A percentile compares a stretch with the other conserved stretches of the same genome.
These are phyloP conservation scores for Xylaria sp. DNA, from an alignment of 495 filamentous ascomycete genomes.

Conservation along the genomic window DNA sequence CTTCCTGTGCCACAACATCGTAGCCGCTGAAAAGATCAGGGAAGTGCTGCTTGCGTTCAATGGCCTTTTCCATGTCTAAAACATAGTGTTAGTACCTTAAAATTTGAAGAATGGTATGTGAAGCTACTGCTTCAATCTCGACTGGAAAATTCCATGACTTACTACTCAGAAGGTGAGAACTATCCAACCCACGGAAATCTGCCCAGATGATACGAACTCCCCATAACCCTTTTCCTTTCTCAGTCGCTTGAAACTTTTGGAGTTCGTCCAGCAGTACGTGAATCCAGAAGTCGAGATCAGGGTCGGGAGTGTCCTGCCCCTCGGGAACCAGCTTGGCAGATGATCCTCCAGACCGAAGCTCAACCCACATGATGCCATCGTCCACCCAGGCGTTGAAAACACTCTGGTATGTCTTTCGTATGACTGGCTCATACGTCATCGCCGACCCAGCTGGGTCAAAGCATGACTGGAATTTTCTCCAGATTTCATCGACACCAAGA, in stretches of 20 bases:
- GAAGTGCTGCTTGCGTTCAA: constrained; percentile 9
- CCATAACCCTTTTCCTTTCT: neutral
- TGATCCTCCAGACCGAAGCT: neutral
- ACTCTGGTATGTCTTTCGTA: constrained; percentile 7
- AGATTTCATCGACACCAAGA: constrained; percentile 3
- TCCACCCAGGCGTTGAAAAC: constrained; percentile 7
- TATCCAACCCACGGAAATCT: neutral
- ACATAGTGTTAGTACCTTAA: neutral
- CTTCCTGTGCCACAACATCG: constrained; percentile 2
- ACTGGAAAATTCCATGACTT: neutral
- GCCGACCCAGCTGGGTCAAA: constrained; percentile 4
- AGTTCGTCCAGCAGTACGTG: neutral
- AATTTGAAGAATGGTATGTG: neutral
- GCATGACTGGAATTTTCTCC: constrained; percentile 2
- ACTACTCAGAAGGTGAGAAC: neutral
- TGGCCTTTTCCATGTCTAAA: neutral
- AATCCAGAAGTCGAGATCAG: constrained; percentile 8
- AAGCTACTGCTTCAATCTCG: neutral
- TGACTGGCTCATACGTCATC: neutral
- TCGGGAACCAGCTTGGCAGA: neutral
- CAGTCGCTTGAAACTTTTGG: neutral
- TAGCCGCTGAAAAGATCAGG: neutral
- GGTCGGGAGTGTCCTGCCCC: neutral
- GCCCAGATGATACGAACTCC: constrained; percentile 8
- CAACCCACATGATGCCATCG: constrained; percentile 2